Evolutionary conservation across 176 grass and related monocot species (phyloP).

Genomic region (Sorghum bicolor): DNA sequence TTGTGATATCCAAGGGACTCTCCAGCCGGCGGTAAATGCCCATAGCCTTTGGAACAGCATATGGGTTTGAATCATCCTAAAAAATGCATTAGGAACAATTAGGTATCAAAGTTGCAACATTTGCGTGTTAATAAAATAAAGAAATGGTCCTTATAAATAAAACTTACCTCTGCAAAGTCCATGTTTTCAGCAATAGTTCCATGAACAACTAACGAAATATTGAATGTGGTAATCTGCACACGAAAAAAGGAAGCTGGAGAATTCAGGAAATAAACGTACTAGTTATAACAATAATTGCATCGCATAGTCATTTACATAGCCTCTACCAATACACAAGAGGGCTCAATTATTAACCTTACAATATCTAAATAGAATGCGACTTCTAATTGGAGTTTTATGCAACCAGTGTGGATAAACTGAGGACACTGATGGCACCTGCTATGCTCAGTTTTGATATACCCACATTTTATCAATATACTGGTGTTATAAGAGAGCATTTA

Average conservation of each 20-base stretch:
- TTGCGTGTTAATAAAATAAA: neutral
- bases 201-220: slow-evolving; percentile 77
- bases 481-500: neutral
- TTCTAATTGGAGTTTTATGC: neutral
- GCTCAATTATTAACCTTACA: neutral
- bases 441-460: neutral
- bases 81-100: neutral
- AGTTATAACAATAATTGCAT: neutral
- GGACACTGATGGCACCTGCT: neutral
- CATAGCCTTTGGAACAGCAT: slow-evolving; percentile 78
- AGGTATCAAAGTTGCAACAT: slow-evolving; percentile 11
- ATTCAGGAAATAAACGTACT: neutral
- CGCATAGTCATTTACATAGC: neutral
- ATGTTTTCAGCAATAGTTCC: slow-evolving; percentile 85
- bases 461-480: neutral
- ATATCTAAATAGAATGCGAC: neutral
- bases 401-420: slow-evolving; percentile 16
- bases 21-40: slow-evolving; percentile 69
- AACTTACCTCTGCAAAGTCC: slow-evolving; percentile 61
- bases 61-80: slow-evolving; percentile 83
- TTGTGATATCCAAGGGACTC: slow-evolving; percentile 85
- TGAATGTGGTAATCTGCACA: slow-evolving; percentile 78
- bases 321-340: neutral
- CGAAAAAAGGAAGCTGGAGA: slow-evolving; percentile 11
- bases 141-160: neutral